Base-by-base conservation (phyloP, 768 basidiomycete species). In the Boletus insuetus region DNA sequence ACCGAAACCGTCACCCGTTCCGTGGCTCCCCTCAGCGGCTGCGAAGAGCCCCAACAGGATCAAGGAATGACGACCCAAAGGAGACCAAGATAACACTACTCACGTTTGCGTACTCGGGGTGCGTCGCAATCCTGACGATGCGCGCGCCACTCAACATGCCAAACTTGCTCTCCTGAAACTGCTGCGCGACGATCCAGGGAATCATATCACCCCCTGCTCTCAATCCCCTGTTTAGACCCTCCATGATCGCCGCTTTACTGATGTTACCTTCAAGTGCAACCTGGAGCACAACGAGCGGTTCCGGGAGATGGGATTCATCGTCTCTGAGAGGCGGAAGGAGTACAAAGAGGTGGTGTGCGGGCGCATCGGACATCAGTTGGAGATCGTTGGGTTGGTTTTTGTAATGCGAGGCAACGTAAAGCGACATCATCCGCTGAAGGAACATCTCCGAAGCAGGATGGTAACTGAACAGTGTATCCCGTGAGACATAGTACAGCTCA, bases 351-450 rank as follows among this genome's bases (percentile, higher is more conserved):
- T 95, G 92, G 67, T 98, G 96, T 1, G 94, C 95, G 0, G 97
- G 97, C 1, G 97, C 97, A 64, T 99, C 97, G 12, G 89, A 91
- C 71, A 98, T 83, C 49, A 99, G 82, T 70, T 98, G 96, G n/a
- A 99, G 79, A 69, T 99, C 97, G 68, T 99, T 98, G 19, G 97
- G 97, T 66, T 95, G 92, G 72, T 98, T 99, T 74, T 99, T 99
- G 78, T 99, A 99, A 69, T 99, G 97, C 48, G 89, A 90, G 1
- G 97, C 92, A 49, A 98, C 96, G 71, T 98, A 99, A 2, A 98
- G 79, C 17, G 92, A 87, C 94, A 98, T 97, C 89, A 98, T 94
- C 35, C 95, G 84, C 73, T 99, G 97, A 29, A 99, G 81, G 77
- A 99, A 99, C 32, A 91, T 80, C 71, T 99, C 97, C n/a, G 89